Conservation (phyloP, 768 basidiomycete species). For the Mycena polygramma region DNA sequence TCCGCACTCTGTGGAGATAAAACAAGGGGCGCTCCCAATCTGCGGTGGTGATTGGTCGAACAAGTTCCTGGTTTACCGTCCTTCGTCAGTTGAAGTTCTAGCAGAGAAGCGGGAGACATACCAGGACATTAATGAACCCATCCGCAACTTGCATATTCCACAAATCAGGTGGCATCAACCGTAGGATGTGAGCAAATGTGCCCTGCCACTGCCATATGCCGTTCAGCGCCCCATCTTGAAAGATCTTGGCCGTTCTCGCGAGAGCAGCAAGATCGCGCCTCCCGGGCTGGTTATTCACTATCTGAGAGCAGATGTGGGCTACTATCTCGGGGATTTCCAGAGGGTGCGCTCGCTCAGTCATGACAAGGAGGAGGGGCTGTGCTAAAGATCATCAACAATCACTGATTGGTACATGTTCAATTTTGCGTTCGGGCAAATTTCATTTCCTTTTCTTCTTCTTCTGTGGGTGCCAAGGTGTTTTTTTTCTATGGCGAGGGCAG, state of each 20-base stretch:
- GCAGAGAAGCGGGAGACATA: not conserved
- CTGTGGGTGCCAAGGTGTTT: no score
- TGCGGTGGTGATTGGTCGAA: not conserved
- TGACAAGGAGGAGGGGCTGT: no score
- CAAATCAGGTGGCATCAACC: not conserved
- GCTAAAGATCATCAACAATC: no score
- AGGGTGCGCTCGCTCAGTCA: not conserved
- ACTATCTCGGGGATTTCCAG: not conserved
- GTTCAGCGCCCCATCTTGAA: not conserved
- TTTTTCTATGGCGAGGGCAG: no score
- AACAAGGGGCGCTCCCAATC: not conserved
- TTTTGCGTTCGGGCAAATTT: no score
- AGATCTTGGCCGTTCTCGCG: not conserved
- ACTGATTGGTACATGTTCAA: no score
- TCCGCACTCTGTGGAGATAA: not conserved
- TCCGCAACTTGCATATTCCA: not conserved
- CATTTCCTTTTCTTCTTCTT: no score
- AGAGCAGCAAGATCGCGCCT: not conserved
- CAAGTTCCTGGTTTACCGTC: not conserved
- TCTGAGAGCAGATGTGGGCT: not conserved
- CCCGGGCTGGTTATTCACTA: not conserved
- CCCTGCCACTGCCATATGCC: not conserved
- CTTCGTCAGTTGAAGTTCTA: not conserved
- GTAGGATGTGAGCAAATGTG: not conserved
- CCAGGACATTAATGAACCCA: not conserved